These are phyloP conservation scores for Coemansia sp. DNA, from an alignment of 192 early-diverging fungal genomes.

Conservation along the genomic window DNA sequence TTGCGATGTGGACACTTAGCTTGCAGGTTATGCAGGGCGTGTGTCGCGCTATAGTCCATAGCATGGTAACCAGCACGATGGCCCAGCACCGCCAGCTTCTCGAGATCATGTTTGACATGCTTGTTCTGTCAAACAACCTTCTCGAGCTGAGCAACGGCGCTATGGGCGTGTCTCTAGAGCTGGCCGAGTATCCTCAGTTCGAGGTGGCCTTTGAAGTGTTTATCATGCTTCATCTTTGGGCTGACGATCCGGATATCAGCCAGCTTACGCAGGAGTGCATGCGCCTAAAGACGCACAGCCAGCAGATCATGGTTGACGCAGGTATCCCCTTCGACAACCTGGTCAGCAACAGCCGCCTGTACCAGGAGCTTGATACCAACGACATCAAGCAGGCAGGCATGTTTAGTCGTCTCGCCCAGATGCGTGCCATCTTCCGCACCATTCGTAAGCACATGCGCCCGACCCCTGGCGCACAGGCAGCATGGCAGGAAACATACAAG, in stretches of 20 bases:
- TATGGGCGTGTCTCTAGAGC: conserved; percentile 56
- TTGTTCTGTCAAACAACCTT: conserved; percentile 72
- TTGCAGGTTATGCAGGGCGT: conserved; percentile 58
- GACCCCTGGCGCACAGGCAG: conserved; percentile 50
- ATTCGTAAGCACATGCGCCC: conserved; percentile 56
- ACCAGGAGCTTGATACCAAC: conserved; percentile 79
- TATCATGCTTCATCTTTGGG: conserved; percentile 65
- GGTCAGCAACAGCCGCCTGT: conserved; percentile 81
- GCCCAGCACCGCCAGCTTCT: conserved; percentile 53
- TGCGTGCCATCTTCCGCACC: conserved; percentile 52
- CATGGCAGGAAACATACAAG: conserved; percentile 57
- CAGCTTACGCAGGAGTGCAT: conserved; percentile 49
- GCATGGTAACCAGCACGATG: conserved; percentile 55
- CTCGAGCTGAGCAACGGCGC: conserved; percentile 70
- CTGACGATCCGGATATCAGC: conserved; percentile 57
- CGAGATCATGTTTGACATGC: conserved; percentile 57
- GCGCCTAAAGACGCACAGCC: conserved; percentile 37
- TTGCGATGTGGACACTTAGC: conserved; percentile 77
- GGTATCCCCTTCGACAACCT: conserved; percentile 63
- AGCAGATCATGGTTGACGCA: conserved; percentile 62
- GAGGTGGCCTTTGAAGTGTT: conserved; percentile 66
- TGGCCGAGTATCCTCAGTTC: conserved; percentile 56
- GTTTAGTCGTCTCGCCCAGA: conserved; percentile 50
- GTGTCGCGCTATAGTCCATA: conserved; percentile 55
- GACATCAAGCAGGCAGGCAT: conserved; percentile 70